Evolutionary conservation across 1,139 yeast species (phyloP), one percentile per base, ranked within the genome.

Genomic region (Pneumocystis oryctolagi): DNA sequence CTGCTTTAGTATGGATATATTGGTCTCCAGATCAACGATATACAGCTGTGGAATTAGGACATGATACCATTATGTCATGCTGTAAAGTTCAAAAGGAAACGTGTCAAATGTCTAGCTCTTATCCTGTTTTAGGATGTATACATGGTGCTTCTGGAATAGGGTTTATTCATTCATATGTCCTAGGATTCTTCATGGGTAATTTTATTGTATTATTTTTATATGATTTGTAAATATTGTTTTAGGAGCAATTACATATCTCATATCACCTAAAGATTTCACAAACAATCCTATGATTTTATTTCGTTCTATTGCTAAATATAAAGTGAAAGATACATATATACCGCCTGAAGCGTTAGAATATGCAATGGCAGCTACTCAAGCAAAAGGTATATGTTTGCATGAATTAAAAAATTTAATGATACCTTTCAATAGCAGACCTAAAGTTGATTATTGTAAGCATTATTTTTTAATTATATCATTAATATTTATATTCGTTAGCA

Each of bases 1-100:
- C 77, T 2, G 86, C 85, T 0, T 68, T 85, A 67, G 79, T 86
- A 0, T 82, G 89, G 85, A 72, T 85, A 40, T 80, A 81, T 68
- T 85, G 85, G 78, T 81, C 88, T 0, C 79, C 90, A 0, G 96
- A 89, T 70, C 87, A 86, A 69, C 79, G 83, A 57, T 78, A 88
- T 66, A 79, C 82, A 1, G 88, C 87, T 0, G 84, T 86, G 1
- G 77, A 79, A n/a, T 73, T 84, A 64, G 78, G 82, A 53, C 95
- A 87, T 71, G 77, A 78, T 57, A 80, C 82, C 59, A 77, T 92
- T 16, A 74, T 92, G 70, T 85, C 89, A 0, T 81, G 88, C 73
- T 89, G 97, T 72, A 89, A 90, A 70, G 86, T 88, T 16, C 82
- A 89, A 70, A 92, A 92, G 69, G 97, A 92, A 71, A 90, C 97